phyloP scores from a whole-genome alignment of 225 moss, liverwort and hornwort genomes.

The Pseudoscleropodium purum region DNA sequence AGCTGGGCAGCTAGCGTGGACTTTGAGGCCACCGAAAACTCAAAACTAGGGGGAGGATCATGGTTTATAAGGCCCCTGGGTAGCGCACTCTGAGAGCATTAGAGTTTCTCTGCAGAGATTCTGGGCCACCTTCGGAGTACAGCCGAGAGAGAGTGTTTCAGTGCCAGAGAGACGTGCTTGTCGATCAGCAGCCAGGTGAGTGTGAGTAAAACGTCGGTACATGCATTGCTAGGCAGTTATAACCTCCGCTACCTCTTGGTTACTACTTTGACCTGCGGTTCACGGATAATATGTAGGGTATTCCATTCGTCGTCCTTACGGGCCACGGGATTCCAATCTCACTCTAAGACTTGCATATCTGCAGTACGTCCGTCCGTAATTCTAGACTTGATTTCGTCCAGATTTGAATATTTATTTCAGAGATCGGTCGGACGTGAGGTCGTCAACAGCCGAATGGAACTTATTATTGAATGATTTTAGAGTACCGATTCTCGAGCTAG shows the following conservation, averaged over 20 bases:
- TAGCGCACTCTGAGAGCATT: neutral
- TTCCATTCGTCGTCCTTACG: neutral
- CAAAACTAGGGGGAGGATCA: neutral
- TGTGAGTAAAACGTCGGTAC: neutral
- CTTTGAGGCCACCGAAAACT: neutral
- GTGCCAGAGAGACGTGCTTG: neutral
- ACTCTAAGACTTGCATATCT: neutral
- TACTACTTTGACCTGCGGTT: neutral
- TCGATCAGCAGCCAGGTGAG: neutral
- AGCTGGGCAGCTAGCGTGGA: neutral
- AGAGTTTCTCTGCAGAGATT: neutral
- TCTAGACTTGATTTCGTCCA: neutral
- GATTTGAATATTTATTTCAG: neutral
- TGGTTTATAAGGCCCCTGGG: neutral
- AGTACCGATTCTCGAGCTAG: neutral
- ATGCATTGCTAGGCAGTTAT: neutral
- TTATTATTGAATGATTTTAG: neutral
- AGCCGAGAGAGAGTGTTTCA: neutral
- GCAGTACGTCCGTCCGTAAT: neutral
- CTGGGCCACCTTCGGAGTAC: neutral
- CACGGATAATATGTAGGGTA: neutral
- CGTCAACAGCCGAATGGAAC: neutral
- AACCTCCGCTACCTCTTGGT: neutral
- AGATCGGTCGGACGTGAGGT: no score
- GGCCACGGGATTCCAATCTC: neutral